Percentiles rank a stretch among this genome's conserved stretches.
phyloP scores from a whole-genome alignment of 441 rosid species.

The Iberis amara region DNA sequence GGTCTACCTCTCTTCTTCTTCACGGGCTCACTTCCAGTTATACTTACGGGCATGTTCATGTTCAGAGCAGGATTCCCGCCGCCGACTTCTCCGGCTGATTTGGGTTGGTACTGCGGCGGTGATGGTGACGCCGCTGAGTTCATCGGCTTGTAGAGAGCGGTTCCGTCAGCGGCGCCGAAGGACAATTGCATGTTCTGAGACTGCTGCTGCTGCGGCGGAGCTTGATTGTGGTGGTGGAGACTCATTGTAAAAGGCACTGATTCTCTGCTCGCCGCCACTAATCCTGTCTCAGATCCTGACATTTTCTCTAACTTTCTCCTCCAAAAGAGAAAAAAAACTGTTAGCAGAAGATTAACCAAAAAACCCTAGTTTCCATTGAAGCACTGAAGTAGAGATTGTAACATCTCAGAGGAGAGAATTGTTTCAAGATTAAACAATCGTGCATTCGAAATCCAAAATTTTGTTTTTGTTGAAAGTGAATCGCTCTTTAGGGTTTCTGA shows the following conservation, averaged over 20 bases:
- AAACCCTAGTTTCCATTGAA: constrained; percentile 21
- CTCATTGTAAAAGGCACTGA: constrained; percentile 34
- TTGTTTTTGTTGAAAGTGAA: neutral
- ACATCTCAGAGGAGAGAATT: constrained; percentile 16
- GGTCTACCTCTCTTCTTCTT: constrained; percentile 84
- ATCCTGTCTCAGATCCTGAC: constrained; percentile 72
- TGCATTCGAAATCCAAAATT: neutral
- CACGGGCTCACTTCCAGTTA: constrained; percentile 36
- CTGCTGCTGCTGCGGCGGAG: constrained; percentile 38
- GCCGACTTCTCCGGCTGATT: constrained; percentile 2
- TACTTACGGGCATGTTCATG: constrained; percentile 35
- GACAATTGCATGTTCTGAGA: constrained; percentile 68
- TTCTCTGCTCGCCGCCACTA: constrained; percentile 45
- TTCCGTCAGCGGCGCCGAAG: constrained; percentile 39
- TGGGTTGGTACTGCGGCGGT: constrained; percentile 47
- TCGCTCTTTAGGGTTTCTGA: constrained; percentile 6
- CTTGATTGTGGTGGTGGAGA: constrained; percentile 26
- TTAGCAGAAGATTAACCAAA: constrained; percentile 13
- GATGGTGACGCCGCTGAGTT: constrained; percentile 25
- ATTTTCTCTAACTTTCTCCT: constrained; percentile 27
- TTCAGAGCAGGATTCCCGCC: constrained; percentile 29
- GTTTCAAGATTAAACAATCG: neutral
- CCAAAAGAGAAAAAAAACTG: neutral
- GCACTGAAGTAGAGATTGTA: constrained; percentile 11
- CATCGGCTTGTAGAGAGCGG: constrained; percentile 52